Percentiles rank a stretch among this genome's conserved stretches.
Evolutionary conservation across 306 rosid species (phyloP).

Genomic region (Nissolia schottii): DNA sequence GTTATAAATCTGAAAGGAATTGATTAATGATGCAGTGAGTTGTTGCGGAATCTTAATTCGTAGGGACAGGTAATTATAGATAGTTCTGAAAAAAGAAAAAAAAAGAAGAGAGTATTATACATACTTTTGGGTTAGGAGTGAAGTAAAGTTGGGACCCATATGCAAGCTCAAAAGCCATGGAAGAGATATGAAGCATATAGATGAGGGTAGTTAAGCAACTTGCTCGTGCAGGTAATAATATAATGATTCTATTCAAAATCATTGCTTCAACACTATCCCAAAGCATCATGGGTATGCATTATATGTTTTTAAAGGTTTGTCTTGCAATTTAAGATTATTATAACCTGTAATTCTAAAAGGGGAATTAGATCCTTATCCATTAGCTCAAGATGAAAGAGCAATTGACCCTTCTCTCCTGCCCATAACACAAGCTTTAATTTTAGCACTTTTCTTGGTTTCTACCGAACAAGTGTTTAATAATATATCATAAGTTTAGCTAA

Average conservation of each 20-base stretch:
- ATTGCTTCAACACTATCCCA: slow-evolving; percentile 27
- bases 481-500: too few species aligned
- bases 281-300: slow-evolving; percentile 13
- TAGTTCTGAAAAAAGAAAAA: neutral
- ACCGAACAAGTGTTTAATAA: neutral
- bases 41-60: neutral
- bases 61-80: neutral
- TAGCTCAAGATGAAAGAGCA: neutral
- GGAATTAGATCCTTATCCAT: slow-evolving; percentile 21
- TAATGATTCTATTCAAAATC: neutral
- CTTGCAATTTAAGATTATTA: slow-evolving; percentile 40
- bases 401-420: neutral
- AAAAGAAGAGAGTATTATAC: neutral
- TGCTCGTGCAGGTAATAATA: slow-evolving; percentile 17
- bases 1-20: neutral
- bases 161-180: slow-evolving; percentile 6
- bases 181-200: slow-evolving; percentile 12
- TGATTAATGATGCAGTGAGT: neutral
- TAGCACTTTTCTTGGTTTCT: slow-evolving; percentile 18
- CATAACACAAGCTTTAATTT: slow-evolving; percentile 10
- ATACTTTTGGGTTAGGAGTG: slow-evolving; percentile 16
- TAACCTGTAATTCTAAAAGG: neutral
- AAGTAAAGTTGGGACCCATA: slow-evolving; percentile 29
- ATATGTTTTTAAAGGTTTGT: slow-evolving; percentile 11
- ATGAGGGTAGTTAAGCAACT: slow-evolving; percentile 20